phyloP scores from a whole-genome alignment of 1,139 yeast species.

The Kodamaea fungicola region DNA sequence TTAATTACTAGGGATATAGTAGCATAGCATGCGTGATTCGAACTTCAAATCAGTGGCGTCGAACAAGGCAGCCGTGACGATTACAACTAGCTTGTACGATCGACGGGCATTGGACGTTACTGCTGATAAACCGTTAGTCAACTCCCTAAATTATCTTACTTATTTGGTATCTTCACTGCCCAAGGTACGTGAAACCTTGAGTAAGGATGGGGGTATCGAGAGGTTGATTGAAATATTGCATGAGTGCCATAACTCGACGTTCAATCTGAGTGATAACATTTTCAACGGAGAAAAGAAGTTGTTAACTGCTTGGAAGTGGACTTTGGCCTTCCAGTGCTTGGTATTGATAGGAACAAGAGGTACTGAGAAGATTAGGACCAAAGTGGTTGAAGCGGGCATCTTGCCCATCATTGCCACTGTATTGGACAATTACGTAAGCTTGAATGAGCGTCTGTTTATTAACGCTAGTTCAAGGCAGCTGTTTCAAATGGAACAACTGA shows the following conservation, averaged over 20 bases:
- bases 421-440: constrained; percentile 70
- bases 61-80: constrained; percentile 87
- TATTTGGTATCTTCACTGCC: constrained; percentile 82
- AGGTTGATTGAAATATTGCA: constrained; percentile 80
- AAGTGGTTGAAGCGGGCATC: constrained; percentile 88
- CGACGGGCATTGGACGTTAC: constrained; percentile 91
- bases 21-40: constrained; percentile 72
- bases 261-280: constrained; percentile 31
- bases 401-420: constrained; percentile 90
- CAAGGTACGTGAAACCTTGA: constrained; percentile 84
- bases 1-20: neutral
- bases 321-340: constrained; percentile 86
- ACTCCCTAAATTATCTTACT: constrained; percentile 85
- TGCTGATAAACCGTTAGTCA: constrained; percentile 83
- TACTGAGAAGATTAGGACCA: constrained; percentile 75
- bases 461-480: constrained; percentile 26
- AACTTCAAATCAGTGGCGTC: constrained; percentile 75
- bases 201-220: constrained; percentile 90
- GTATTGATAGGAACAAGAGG: constrained; percentile 93
- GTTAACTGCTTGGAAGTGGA: constrained; percentile 93
- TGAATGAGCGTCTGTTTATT: constrained; percentile 38
- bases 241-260: constrained; percentile 57
- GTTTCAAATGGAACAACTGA: constrained; percentile 1
- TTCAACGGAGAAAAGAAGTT: constrained; percentile 49
- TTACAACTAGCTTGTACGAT: constrained; percentile 85